A percentile compares a stretch with the other conserved stretches of the same genome.
phyloP scores from a whole-genome alignment of 225 moss, liverwort and hornwort genomes.

The Bryum argenteum region DNA sequence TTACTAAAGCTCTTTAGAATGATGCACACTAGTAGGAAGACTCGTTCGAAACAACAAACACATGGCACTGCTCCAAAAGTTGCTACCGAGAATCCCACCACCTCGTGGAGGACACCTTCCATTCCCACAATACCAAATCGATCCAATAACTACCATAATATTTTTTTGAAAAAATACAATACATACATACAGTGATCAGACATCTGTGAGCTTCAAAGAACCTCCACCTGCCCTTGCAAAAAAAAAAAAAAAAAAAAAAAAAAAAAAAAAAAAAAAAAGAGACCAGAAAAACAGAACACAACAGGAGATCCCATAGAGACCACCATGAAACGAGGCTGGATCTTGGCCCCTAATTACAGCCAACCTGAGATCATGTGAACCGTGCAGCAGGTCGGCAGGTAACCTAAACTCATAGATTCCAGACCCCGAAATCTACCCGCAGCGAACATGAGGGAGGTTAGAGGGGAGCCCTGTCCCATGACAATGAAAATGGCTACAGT shows the following conservation, averaged over 20 bases:
- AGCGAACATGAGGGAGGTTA: neutral
- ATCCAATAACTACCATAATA: too few relatives aligned
- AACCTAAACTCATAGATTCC: too few relatives aligned
- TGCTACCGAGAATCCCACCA: slow-evolving; percentile 8
- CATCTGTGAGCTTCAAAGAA: slow-evolving; percentile 24
- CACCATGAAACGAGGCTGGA: slow-evolving; percentile 10
- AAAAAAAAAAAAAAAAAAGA: too few relatives aligned
- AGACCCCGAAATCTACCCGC: too few relatives aligned
- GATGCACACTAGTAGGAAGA: too few relatives aligned
- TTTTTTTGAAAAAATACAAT: too few relatives aligned
- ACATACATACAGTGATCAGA: neutral
- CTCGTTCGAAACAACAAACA: neutral
- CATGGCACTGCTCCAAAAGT: slow-evolving; percentile 8
- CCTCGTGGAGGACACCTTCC: neutral
- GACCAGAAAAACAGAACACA: neutral
- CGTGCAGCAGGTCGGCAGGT: too few relatives aligned
- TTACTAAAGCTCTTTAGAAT: too few relatives aligned
- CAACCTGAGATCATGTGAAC: too few relatives aligned
- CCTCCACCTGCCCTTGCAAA: slow-evolving; percentile 26
- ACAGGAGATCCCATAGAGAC: neutral
- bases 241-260: too few relatives aligned
- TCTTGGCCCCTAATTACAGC: slow-evolving; percentile 12
- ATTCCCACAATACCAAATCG: too few relatives aligned
- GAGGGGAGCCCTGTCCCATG: slow-evolving; percentile 27
- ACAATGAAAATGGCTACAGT: slow-evolving; percentile 47